Evolutionary conservation across 208 protist genomes (phyloP).

Genomic region (Strigomonas culicis): DNA sequence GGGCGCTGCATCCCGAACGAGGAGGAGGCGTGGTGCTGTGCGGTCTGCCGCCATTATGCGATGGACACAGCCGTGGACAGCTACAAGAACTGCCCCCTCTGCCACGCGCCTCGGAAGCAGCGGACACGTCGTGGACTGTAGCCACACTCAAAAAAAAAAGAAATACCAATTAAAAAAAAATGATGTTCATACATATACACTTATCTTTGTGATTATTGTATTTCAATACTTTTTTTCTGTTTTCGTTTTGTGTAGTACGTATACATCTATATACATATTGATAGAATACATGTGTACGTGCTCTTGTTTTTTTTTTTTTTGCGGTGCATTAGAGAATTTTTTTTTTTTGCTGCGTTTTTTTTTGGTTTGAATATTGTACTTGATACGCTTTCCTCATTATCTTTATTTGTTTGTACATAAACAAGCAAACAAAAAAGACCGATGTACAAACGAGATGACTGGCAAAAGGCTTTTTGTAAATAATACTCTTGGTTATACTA

Average conservation of each 20-base stretch:
- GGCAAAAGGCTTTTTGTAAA: too few species aligned
- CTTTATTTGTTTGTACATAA: neutral
- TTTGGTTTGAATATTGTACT: neutral
- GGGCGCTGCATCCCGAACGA: constrained; percentile 72
- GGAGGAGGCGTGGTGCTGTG: constrained; percentile 75
- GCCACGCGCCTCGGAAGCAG: constrained; percentile 77
- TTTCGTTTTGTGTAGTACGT: neutral
- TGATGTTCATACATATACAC: neutral
- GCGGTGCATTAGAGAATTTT: neutral
- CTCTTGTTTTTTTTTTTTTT: neutral
- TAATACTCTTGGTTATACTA: too few species aligned
- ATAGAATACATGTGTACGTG: too few species aligned
- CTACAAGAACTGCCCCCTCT: constrained; percentile 89
- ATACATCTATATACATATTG: too few species aligned
- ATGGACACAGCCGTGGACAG: constrained; percentile 67
- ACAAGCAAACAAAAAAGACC: constrained; percentile 4
- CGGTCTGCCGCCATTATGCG: constrained; percentile 80
- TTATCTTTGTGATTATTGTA: constrained; percentile 22
- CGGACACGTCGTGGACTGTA: constrained; percentile 28
- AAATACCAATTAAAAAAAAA: neutral
- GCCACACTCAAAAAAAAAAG: constrained; percentile 5
- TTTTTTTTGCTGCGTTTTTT: constrained; percentile 5
- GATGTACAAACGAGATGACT: neutral
- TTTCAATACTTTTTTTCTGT: constrained; percentile 13
- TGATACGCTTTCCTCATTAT: neutral